Base-by-base conservation (phyloP, 768 basidiomycete species). In the Agaricus subrufescens region DNA sequence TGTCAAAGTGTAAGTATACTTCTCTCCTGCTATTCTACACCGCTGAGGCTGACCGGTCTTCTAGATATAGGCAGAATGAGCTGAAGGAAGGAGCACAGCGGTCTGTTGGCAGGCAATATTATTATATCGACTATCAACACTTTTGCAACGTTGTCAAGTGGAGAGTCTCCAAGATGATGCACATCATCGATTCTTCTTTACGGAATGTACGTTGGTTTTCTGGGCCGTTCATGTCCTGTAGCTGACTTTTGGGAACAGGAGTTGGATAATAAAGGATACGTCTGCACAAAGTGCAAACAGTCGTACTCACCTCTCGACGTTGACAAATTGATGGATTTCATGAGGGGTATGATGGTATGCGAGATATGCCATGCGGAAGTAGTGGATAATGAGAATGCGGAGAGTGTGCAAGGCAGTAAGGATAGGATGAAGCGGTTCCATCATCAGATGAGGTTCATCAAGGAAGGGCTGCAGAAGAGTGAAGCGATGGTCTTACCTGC, bases 91-190 rank as follows among this genome's bases (percentile, higher is more conserved):
- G 89, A 50, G 89, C 89, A 44, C 88, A 89, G 69, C 85, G 95
- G 58, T 87, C 89, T 58, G 87, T 89, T 58, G 89, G 88, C 60
- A 86, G 88, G 64, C 88, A 91, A 65, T 99, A 98, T 76, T 99
- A 91, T 76, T 98, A 92, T 73, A 90, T 99, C 67, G 88, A 99
- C 73, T 94, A 96, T 71, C 85, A 93, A 64, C 84, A 87, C 66
- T 95, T 98, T 67, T 94, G 92, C 72, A 94, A 98, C 70, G 94
- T 98, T 46, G 91, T 96, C 71, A 98, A 98, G 70, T 99, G 96
- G 92, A 81, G 95, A 40, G 84, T 98, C 52, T 91, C 91, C 4
- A 89, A 91, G 67, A 94, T 98, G 92, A 82, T 91, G 60, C 80
- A 86, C 59, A 84, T 84, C 58, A 93, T 99, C 60, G 94, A 98